Conservation (phyloP, 179 eudicot genomes). For the Silene vulgaris region DNA sequence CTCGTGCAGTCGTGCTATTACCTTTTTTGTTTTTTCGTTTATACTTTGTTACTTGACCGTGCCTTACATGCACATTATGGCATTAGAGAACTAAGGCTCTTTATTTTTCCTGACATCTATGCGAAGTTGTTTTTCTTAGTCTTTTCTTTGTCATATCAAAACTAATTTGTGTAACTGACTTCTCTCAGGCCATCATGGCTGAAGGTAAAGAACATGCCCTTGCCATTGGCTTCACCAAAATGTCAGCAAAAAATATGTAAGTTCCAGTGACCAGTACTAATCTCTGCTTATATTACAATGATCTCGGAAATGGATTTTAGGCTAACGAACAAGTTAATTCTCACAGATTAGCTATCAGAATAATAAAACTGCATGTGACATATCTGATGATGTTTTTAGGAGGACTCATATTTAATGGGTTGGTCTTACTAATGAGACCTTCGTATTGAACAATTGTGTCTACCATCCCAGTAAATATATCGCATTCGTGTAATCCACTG, state of each 20-base stretch:
- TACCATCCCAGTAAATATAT: neutral
- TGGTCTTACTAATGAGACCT: neutral
- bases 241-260: conserved; percentile 97
- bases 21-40: neutral
- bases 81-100: neutral
- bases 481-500: neutral
- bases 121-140: neutral
- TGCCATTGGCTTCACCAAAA: conserved; percentile 95
- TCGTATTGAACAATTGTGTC: neutral
- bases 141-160: neutral
- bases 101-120: neutral
- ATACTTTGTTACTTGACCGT: neutral
- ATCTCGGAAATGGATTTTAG: conserved; percentile 10
- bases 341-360: neutral
- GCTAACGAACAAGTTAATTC: neutral
- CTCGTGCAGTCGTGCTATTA: neutral
- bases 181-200: conserved; percentile 91
- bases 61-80: neutral
- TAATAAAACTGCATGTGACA: neutral
- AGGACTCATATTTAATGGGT: neutral
- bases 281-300: neutral
- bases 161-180: conserved; percentile 23
- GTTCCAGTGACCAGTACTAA: conserved; percentile 33
- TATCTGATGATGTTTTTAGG: neutral
- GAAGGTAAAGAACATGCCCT: conserved; percentile 99